These are phyloP conservation scores for Carex parvula DNA, from an alignment of 176 grass and related monocot species.

Conservation along the genomic window DNA sequence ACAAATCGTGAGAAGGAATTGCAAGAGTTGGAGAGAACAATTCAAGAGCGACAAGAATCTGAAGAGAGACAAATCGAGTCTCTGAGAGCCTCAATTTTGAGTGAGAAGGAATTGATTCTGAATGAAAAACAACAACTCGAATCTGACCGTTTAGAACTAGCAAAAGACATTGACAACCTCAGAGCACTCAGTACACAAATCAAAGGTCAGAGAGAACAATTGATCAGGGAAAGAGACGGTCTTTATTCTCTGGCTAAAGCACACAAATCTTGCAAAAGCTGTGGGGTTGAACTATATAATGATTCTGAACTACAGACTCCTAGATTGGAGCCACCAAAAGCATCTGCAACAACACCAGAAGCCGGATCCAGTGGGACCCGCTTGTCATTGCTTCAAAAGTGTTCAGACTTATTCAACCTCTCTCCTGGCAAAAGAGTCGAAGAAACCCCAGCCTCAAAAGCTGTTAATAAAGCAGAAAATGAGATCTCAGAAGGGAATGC, in stretches of 20 bases:
- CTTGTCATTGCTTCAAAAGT: constrained; percentile 11
- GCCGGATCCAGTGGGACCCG: constrained; percentile 6
- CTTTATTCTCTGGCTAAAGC: constrained; percentile 6
- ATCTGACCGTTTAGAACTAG: constrained; percentile 14
- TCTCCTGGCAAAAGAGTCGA: constrained; percentile 7
- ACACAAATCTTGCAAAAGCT: constrained; percentile 20
- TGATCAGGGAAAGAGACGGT: constrained; percentile 9
- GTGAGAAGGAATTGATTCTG: neutral
- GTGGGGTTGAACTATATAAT: constrained; percentile 2
- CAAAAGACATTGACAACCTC: constrained; percentile 20
- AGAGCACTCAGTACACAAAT: constrained; percentile 20
- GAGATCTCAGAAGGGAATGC: constrained; percentile 12
- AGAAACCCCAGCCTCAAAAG: neutral
- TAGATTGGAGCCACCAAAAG: neutral
- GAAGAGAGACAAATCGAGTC: constrained; percentile 4
- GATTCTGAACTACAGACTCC: neutral
- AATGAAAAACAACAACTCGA: constrained; percentile 20
- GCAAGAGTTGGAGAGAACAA: constrained; percentile 13
- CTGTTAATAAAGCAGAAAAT: neutral
- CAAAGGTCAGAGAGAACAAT: constrained; percentile 13
- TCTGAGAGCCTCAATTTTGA: neutral
- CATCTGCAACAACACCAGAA: neutral
- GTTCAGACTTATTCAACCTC: constrained; percentile 4
- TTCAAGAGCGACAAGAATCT: constrained; percentile 9
- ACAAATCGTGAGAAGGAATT: constrained; percentile 22